phyloP scores from a whole-genome alignment of 345 rosid genomes.

The Lumnitzera racemosa region DNA sequence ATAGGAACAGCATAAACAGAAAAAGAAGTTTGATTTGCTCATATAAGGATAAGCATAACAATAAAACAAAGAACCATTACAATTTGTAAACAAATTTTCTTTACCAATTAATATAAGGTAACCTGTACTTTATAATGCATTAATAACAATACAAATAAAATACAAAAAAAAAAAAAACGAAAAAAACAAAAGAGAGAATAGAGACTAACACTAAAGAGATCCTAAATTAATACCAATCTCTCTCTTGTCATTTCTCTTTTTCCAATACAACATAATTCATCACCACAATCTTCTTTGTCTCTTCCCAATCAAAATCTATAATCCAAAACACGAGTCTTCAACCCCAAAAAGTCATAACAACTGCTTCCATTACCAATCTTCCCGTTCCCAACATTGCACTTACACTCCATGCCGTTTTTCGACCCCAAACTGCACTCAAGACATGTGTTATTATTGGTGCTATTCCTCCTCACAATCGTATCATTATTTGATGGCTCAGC shows the following conservation, averaged over 20 bases:
- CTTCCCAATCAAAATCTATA: slow-evolving; percentile 18
- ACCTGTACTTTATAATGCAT: too few species aligned
- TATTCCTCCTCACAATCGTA: slow-evolving; percentile 12
- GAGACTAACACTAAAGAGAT: slow-evolving; percentile 4
- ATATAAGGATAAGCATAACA: too few species aligned
- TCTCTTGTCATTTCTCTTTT: slow-evolving; percentile 11
- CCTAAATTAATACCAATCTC: slow-evolving; percentile 11
- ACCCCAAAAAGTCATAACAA: slow-evolving; percentile 74
- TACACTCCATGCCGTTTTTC: slow-evolving; percentile 49
- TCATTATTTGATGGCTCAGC: slow-evolving; percentile 13
- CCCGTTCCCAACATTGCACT: slow-evolving; percentile 18
- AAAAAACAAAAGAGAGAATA: neutral
- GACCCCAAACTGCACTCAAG: slow-evolving; percentile 46
- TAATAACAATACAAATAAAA: slow-evolving; percentile 12
- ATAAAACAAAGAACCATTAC: too few species aligned
- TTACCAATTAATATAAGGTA: too few species aligned
- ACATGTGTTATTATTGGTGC: slow-evolving; percentile 23
- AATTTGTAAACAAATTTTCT: too few species aligned
- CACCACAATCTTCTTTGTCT: slow-evolving; percentile 38
- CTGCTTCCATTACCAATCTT: slow-evolving; percentile 16
- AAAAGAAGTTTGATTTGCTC: too few species aligned
- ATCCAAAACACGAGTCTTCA: slow-evolving; percentile 34
- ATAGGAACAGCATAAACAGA: too few species aligned
- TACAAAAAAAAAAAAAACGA: neutral
- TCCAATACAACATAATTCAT: slow-evolving; percentile 11